phyloP scores from a whole-genome alignment of 129 eudicot species.

The Chrysanthemum makinoi region DNA sequence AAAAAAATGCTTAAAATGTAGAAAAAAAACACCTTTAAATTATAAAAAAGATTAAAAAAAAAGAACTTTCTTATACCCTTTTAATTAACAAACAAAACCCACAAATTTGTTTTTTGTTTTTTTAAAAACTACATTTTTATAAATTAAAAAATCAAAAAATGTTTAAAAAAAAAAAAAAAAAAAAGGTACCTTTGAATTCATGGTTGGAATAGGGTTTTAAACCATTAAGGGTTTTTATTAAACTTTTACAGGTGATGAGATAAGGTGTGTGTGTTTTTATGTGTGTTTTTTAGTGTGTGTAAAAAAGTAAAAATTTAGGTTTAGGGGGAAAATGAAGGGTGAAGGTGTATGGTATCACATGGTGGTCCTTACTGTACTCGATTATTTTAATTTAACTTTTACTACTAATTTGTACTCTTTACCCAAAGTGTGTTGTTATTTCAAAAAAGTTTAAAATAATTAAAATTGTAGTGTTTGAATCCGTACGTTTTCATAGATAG shows the following conservation, averaged over 20 bases:
- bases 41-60: too few species aligned
- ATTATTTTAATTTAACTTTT: slow-evolving; percentile 15
- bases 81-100: not conserved
- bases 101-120: not conserved
- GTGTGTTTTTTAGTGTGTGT: slow-evolving; percentile 20
- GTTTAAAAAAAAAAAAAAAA: not conserved
- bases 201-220: slow-evolving; percentile 20
- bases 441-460: too few species aligned
- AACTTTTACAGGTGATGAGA: not conserved
- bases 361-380: slow-evolving; percentile 38
- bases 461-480: too few species aligned
- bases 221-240: slow-evolving; percentile 20
- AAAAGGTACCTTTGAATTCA: slow-evolving; percentile 26
- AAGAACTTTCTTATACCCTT: too few species aligned
- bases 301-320: slow-evolving; percentile 29
- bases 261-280: not conserved
- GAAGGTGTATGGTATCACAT: slow-evolving; percentile 35
- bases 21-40: too few species aligned
- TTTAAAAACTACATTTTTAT: not conserved
- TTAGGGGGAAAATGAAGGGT: slow-evolving; percentile 24
- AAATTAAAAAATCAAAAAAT: not conserved
- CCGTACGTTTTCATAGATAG: too few species aligned
- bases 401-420: not conserved
- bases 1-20: too few species aligned
- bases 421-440: not conserved